These are phyloP conservation scores for Lachancea meyersii DNA, from an alignment of 805 yeast species.

Conservation along the genomic window DNA sequence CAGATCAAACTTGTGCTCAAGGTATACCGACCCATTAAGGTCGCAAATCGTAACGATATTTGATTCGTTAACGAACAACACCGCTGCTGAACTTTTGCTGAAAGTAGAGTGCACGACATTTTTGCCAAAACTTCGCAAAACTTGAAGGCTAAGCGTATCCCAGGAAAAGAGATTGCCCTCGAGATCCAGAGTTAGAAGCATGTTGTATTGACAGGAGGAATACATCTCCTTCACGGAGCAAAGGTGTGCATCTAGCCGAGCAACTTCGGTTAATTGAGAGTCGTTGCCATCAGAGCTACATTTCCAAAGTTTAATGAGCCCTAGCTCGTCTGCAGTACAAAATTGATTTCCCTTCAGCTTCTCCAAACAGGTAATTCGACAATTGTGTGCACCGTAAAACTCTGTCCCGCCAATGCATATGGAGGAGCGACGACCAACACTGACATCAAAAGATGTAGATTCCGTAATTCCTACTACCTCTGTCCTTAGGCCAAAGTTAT, in stretches of 20 bases:
- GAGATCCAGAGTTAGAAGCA: conserved; percentile 48
- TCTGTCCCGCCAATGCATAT: neutral
- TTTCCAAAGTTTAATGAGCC: conserved; percentile 55
- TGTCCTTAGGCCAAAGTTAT: neutral
- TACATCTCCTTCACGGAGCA: conserved; percentile 41
- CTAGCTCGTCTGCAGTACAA: conserved; percentile 44
- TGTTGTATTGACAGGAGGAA: conserved; percentile 47
- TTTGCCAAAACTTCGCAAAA: conserved; percentile 37
- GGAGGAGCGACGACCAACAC: neutral
- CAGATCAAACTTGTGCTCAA: conserved; percentile 22
- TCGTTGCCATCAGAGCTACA: conserved; percentile 13
- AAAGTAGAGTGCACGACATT: conserved; percentile 36
- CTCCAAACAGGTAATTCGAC: conserved; percentile 1
- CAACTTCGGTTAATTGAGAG: conserved; percentile 31
- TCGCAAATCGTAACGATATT: conserved; percentile 35
- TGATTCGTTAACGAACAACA: conserved; percentile 34
- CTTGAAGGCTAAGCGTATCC: conserved; percentile 52
- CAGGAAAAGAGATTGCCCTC: conserved; percentile 54
- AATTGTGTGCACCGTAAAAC: conserved; percentile 5
- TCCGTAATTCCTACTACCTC: neutral
- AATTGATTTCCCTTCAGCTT: conserved; percentile 20
- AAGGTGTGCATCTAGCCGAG: conserved; percentile 50
- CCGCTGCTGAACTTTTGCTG: conserved; percentile 50
- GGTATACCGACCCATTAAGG: conserved; percentile 46
- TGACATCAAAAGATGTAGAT: neutral